Percentiles rank a stretch among this genome's conserved stretches.
phyloP scores from a whole-genome alignment of 1,139 yeast genomes.

The Debaryomyces psychrophilus region DNA sequence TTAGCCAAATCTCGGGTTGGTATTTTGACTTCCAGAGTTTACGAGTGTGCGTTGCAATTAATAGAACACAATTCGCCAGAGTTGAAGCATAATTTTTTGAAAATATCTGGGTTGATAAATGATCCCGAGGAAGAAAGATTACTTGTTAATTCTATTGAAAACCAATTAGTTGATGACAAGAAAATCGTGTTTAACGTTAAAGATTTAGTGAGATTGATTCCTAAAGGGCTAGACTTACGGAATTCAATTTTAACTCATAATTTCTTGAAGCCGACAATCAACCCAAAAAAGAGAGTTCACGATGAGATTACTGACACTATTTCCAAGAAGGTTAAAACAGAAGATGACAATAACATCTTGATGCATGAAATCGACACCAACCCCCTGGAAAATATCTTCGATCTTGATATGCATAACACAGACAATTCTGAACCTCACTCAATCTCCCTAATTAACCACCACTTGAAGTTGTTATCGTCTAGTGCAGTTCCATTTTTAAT shows the following conservation, averaged over 20 bases:
- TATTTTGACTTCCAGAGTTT: slow-evolving; percentile 63
- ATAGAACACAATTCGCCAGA: slow-evolving; percentile 62
- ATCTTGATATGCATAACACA: slow-evolving; percentile 24
- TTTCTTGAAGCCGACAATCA: slow-evolving; percentile 32
- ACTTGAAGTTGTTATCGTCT: slow-evolving; percentile 55
- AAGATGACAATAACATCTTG: slow-evolving; percentile 30
- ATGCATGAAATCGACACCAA: slow-evolving; percentile 14
- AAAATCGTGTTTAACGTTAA: slow-evolving; percentile 52
- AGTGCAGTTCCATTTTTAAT: slow-evolving; percentile 48
- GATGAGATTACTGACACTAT: slow-evolving; percentile 24
- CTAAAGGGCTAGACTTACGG: slow-evolving; percentile 47
- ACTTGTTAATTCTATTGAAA: slow-evolving; percentile 35
- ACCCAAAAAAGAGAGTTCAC: slow-evolving; percentile 31
- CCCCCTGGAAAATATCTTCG: slow-evolving; percentile 3
- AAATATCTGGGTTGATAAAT: slow-evolving; percentile 40
- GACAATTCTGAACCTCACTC: slow-evolving; percentile 25
- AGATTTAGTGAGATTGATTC: slow-evolving; percentile 54
- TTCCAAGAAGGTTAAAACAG: slow-evolving; percentile 48
- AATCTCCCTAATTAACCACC: slow-evolving; percentile 40
- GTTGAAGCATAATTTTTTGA: slow-evolving; percentile 31
- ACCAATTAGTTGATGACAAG: slow-evolving; percentile 41
- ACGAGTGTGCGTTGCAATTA: slow-evolving; percentile 56
- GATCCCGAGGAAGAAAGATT: slow-evolving; percentile 44
- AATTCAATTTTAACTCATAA: slow-evolving; percentile 50
- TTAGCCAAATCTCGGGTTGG: slow-evolving; percentile 76